phyloP scores from a whole-genome alignment of 148 eudicot genomes.

The Bassia scoparia region DNA sequence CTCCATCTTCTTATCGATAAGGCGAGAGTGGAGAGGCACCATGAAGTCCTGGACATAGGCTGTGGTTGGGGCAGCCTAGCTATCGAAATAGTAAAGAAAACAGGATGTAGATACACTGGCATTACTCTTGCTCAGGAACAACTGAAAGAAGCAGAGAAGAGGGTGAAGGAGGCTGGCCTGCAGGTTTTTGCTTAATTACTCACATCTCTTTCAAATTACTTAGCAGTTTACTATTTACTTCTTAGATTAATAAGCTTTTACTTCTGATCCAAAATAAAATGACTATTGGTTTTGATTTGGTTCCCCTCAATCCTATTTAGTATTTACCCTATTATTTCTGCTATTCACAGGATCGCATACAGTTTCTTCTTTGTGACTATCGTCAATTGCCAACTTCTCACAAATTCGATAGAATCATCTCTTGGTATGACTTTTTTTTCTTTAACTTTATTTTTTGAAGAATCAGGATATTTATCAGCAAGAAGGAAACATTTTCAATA shows the following conservation, averaged over 20 bases:
- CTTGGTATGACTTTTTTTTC: constrained; percentile 61
- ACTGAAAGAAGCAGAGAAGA: constrained; percentile 62
- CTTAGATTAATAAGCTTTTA: too few species aligned
- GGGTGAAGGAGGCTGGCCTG: constrained; percentile 84
- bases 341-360: constrained; percentile 58
- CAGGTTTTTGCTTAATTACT: too few species aligned
- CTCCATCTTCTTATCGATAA: constrained; percentile 58
- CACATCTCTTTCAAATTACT: too few species aligned
- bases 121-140: constrained; percentile 85
- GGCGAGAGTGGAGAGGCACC: constrained; percentile 68
- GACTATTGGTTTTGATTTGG: too few species aligned
- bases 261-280: too few species aligned
- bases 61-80: constrained; percentile 99
- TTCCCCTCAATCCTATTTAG: too few species aligned
- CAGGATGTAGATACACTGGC: constrained; percentile 94
- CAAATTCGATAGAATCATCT: constrained; percentile 77
- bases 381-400: constrained; percentile 53
- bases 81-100: constrained; percentile 75
- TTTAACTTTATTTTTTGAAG: too few species aligned
- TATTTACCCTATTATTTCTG: too few species aligned
- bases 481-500: too few species aligned
- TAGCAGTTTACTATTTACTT: too few species aligned
- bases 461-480: too few species aligned
- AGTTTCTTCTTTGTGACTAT: constrained; percentile 76
- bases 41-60: constrained; percentile 85